These are phyloP conservation scores for Intubia oerlemansii DNA, from an alignment of 2,329 filamentous ascomycete species.

Conservation along the genomic window DNA sequence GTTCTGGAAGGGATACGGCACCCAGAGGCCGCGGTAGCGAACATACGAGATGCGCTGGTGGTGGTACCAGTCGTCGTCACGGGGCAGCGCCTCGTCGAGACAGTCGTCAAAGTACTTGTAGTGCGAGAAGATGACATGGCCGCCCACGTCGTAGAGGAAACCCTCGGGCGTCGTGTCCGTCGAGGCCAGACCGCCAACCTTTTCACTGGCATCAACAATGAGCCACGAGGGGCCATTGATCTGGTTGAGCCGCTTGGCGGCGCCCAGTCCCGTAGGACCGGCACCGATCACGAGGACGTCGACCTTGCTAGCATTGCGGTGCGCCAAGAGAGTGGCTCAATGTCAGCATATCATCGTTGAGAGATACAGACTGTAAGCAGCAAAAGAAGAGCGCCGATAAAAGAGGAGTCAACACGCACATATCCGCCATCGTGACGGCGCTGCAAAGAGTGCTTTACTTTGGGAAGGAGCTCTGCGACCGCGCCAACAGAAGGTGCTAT, in stretches of 20 bases:
- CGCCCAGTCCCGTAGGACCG: slow-evolving; percentile 91
- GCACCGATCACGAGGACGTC: slow-evolving; percentile 97
- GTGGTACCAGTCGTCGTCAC: slow-evolving; percentile 85
- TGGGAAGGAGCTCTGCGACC: too few relatives aligned
- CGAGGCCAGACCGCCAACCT: slow-evolving; percentile 83
- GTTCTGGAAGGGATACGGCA: slow-evolving; percentile 99
- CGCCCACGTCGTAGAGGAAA: slow-evolving; percentile 96
- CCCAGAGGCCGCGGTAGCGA: slow-evolving; percentile 89
- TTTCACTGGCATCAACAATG: slow-evolving; percentile 82
- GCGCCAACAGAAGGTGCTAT: too few relatives aligned
- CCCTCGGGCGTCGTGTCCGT: slow-evolving; percentile 91
- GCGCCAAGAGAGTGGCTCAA: too few relatives aligned
- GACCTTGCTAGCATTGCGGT: too few relatives aligned
- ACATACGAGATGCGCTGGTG: slow-evolving; percentile 99
- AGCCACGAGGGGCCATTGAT: slow-evolving; percentile 86
- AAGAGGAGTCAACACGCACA: too few relatives aligned
- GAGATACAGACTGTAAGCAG: too few relatives aligned
- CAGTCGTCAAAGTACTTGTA: slow-evolving; percentile 99
- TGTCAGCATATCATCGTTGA: too few relatives aligned
- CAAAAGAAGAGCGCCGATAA: too few relatives aligned
- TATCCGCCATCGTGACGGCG: too few relatives aligned
- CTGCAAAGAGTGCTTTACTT: too few relatives aligned
- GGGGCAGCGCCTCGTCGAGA: slow-evolving; percentile 88
- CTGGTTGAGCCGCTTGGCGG: slow-evolving; percentile 93
- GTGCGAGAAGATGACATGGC: slow-evolving; percentile 97